Evolutionary conservation across 2,329 filamentous ascomycete genomes (phyloP).

Genomic region (Mycosphaerella arachidis): DNA sequence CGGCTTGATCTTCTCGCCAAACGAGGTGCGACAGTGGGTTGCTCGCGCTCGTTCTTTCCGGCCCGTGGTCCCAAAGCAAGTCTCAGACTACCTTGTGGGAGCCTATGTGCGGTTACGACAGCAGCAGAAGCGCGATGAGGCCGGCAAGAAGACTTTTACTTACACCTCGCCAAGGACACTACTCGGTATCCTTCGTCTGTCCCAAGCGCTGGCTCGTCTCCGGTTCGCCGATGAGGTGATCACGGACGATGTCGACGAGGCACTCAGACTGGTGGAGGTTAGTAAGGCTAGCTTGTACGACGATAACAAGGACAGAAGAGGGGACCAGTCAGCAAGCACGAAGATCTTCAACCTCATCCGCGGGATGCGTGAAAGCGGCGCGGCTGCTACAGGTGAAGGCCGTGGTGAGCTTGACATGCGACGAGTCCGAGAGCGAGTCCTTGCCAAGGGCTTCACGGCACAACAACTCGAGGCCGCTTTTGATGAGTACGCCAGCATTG

Average conservation of each 20-base stretch:
- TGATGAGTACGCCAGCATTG: slow-evolving; percentile 80
- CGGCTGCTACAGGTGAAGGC: slow-evolving; percentile 71
- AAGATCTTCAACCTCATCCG: slow-evolving; percentile 96
- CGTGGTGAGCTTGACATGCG: slow-evolving; percentile 76
- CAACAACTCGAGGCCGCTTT: slow-evolving; percentile 84
- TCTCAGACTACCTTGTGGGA: slow-evolving; percentile 94
- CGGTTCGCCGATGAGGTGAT: slow-evolving; percentile 82
- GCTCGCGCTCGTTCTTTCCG: slow-evolving; percentile 87
- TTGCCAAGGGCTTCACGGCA: slow-evolving; percentile 94
- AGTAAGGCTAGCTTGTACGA: slow-evolving; percentile 86
- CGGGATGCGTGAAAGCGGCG: slow-evolving; percentile 77
- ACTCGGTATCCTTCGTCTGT: slow-evolving; percentile 84
- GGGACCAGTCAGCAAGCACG: slow-evolving; percentile 74
- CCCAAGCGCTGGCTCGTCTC: slow-evolving; percentile 87
- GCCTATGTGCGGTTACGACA: slow-evolving; percentile 94
- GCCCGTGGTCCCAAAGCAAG: slow-evolving; percentile 74
- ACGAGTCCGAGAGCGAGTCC: slow-evolving; percentile 82
- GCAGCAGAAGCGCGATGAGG: slow-evolving; percentile 85
- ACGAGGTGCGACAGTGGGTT: slow-evolving; percentile 94
- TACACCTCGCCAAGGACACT: slow-evolving; percentile 93
- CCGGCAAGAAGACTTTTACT: slow-evolving; percentile 84
- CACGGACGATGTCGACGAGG: slow-evolving; percentile 92
- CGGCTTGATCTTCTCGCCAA: slow-evolving; percentile 77
- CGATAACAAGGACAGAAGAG: slow-evolving; percentile 56
- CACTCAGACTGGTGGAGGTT: slow-evolving; percentile 82